These are phyloP conservation scores for Laetiporus sulphureus DNA, from an alignment of 1,284 basidiomycete species.

Conservation along the genomic window DNA sequence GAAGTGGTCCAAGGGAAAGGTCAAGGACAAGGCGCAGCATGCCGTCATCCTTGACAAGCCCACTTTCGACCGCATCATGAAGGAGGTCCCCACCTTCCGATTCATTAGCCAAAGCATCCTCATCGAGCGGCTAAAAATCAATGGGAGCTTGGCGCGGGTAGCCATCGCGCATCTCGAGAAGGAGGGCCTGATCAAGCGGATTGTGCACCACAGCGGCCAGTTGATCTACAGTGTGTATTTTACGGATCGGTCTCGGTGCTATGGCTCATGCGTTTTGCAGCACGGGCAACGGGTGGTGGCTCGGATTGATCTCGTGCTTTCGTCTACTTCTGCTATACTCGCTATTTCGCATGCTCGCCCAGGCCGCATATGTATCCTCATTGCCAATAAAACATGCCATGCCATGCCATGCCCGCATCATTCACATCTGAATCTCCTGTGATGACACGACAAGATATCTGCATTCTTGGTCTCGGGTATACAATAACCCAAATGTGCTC, in stretches of 20 bases:
- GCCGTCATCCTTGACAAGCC: constrained; percentile 90
- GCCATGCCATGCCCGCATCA: constrained; percentile 14
- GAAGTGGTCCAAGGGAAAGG: constrained; percentile 99
- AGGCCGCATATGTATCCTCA: constrained; percentile 24
- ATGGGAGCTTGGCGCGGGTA: constrained; percentile 90
- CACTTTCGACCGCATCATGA: constrained; percentile 92
- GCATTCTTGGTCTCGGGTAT: too few relatives aligned
- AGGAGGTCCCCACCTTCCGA: constrained; percentile 99
- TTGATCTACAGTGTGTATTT: constrained; percentile 84
- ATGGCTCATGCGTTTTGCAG: constrained; percentile 27
- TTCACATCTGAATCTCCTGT: too few relatives aligned
- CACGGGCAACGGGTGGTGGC: constrained; percentile 56
- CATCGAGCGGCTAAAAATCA: constrained; percentile 96
- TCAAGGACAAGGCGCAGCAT: constrained; percentile 98
- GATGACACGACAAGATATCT: too few relatives aligned
- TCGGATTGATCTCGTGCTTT: constrained; percentile 44
- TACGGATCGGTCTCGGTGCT: constrained; percentile 1
- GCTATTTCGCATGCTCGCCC: constrained; percentile 15
- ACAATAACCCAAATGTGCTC: too few relatives aligned
- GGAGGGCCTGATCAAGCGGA: constrained; percentile 93
- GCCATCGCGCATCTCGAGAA: constrained; percentile 93
- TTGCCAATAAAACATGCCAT: constrained; percentile 23
- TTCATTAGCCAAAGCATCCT: constrained; percentile 97
- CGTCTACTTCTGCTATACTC: constrained; percentile 15
- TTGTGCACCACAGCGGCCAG: constrained; percentile 95